A percentile compares a stretch with the other conserved stretches of the same genome.
Conservation (phyloP, 2,329 filamentous ascomycete species). For the Aureobasidium sp. region DNA sequence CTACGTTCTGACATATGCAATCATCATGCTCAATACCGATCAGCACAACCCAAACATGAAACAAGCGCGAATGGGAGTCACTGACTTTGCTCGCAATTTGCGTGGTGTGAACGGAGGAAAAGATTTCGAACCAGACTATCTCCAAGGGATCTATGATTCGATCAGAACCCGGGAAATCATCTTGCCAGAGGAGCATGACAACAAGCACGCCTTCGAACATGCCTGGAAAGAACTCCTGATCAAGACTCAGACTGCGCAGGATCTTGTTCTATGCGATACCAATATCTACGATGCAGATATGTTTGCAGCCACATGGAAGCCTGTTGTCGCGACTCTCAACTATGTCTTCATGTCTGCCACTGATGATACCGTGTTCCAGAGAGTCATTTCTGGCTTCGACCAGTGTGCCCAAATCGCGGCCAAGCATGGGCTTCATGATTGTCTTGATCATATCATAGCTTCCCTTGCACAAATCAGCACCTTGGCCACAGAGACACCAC, state of each 20-base stretch:
- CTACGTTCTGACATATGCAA: conserved; percentile 87
- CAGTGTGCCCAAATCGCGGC: conserved; percentile 91
- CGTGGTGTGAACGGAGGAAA: conserved; percentile 78
- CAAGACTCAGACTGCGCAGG: conserved; percentile 69
- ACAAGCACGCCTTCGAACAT: conserved; percentile 92
- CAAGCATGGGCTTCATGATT: conserved; percentile 73
- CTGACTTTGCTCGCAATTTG: conserved; percentile 81
- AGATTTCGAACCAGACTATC: conserved; percentile 75
- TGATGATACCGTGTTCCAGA: conserved; percentile 88
- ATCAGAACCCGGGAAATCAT: conserved; percentile 95
- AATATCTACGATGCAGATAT: conserved; percentile 97
- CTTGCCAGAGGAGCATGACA: conserved; percentile 92
- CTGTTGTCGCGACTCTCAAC: conserved; percentile 86
- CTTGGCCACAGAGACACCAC: conserved; percentile 63
- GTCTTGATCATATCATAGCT: conserved; percentile 85
- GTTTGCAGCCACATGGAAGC: conserved; percentile 93
- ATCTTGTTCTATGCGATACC: conserved; percentile 72
- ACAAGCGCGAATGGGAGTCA: conserved; percentile 72
- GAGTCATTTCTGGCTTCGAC: conserved; percentile 89
- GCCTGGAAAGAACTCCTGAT: conserved; percentile 91
- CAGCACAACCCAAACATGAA: conserved; percentile 91
- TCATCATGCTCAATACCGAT: conserved; percentile 96
- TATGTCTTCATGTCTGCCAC: conserved; percentile 99
- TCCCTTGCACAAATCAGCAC: conserved; percentile 87
- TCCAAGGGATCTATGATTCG: conserved; percentile 79